These are phyloP conservation scores for Rhizopus microsporus DNA, from an alignment of 371 early-diverging fungal species.

Conservation along the genomic window DNA sequence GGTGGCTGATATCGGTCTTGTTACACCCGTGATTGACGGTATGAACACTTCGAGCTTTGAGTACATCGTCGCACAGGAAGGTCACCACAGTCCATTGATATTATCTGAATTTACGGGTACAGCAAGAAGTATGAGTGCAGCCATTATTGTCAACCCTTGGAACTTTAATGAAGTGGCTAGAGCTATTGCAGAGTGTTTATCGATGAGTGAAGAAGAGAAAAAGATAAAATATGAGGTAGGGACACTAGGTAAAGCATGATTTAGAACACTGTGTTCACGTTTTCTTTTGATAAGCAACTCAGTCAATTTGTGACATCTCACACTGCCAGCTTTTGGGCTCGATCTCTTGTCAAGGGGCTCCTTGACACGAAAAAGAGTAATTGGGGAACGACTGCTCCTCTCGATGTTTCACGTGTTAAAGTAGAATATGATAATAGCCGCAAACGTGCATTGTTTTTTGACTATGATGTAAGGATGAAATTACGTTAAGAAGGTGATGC, in stretches of 20 bases:
- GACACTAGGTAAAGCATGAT: conserved; percentile 41
- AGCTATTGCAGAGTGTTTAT: conserved; percentile 88
- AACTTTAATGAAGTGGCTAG: conserved; percentile 89
- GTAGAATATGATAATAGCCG: conserved; percentile 53
- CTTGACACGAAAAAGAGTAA: conserved; percentile 32
- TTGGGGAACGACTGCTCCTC: conserved; percentile 60
- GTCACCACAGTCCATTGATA: conserved; percentile 88
- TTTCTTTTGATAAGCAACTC: conserved; percentile 61
- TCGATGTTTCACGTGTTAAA: conserved; percentile 54
- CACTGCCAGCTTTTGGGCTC: conserved; percentile 93
- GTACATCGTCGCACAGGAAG: conserved; percentile 95
- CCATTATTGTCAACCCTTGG: conserved; percentile 97
- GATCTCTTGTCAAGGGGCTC: conserved; percentile 70
- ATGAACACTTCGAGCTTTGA: conserved; percentile 99
- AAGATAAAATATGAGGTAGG: conserved; percentile 68
- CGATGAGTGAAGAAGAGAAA: conserved; percentile 82
- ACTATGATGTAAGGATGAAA: conserved; percentile 72
- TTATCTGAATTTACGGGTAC: conserved; percentile 97
- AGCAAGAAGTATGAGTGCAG: conserved; percentile 84
- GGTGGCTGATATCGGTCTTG: conserved; percentile 94
- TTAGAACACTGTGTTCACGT: conserved; percentile 76
- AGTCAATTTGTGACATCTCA: conserved; percentile 82
- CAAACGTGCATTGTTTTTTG: conserved; percentile 79
- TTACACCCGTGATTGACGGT: conserved; percentile 97
- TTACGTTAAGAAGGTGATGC: neutral